Evolutionary conservation across 1,139 yeast species (phyloP), one percentile per base, ranked within the genome.

Genomic region (Suhomyces choctaworum): DNA sequence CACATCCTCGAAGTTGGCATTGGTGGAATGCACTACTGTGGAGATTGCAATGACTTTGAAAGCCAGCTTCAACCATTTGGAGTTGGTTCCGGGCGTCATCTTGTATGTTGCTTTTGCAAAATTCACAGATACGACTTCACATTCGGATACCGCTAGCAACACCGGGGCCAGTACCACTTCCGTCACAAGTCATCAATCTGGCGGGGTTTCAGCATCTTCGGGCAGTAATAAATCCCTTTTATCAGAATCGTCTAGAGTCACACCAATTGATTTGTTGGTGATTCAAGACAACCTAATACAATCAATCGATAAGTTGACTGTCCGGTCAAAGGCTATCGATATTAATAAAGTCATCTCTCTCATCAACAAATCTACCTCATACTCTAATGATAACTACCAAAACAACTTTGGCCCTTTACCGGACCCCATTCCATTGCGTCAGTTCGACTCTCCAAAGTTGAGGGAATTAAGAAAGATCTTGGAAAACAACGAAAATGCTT

Each of bases 371-470:
- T 63, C 70, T 5, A 41, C 59, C 12, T 45, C 54, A 6, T 66
- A 58, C 42, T 56, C 68, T 5, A 61, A 64, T 36, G 58, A 58
- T 9, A 58, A 58, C 34, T 70, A 70, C 48, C 64, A 60, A 40
- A 57, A 60, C 32, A 74, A 78, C 50, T 78, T 81, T 52, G 92
- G 90, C 2, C 84, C 85, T 10, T 62, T 82, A 27, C 90, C 90
- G 0, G 86, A 80, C 40, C 79, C 86, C 16, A 63, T 76, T 22
- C 66, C 77, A 3, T 57, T 69, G 21, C 73, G 95, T 45, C 82
- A 80, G 40, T 90, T 86, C 59, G 97, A 89, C 58, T 88, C 96
- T 0, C 95, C 97, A 9, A 84, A 81, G 43, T 68, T 92, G 40
- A 51, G 76, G 28, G 85, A 80, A 50, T 62, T 79, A 38, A 64